Conservation (phyloP, 169 alveolate genomes). For the Neospora caninum region DNA sequence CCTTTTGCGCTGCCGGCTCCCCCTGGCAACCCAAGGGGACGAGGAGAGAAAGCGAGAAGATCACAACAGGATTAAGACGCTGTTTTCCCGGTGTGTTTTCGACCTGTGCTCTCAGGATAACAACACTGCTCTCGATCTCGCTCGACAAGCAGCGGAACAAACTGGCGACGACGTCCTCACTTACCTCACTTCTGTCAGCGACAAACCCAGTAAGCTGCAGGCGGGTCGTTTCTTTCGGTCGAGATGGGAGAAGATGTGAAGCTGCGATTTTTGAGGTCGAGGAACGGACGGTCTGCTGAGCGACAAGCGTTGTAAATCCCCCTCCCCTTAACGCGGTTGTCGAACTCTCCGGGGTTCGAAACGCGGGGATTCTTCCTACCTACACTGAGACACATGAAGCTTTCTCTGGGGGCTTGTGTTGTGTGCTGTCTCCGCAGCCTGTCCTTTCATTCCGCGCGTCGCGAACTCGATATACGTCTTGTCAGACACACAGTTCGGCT, state of each 20-base stretch:
- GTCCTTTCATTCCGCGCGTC: constrained; percentile 56
- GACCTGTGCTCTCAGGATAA: constrained; percentile 9
- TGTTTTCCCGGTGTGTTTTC: too few relatives aligned
- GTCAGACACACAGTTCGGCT: constrained; percentile 61
- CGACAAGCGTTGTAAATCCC: too few relatives aligned
- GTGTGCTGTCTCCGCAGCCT: neutral
- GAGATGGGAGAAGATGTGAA: too few relatives aligned
- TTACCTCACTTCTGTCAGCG: neutral
- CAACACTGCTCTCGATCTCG: constrained; percentile 25
- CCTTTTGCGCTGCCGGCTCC: neutral
- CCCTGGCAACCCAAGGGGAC: too few relatives aligned
- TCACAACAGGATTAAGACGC: too few relatives aligned
- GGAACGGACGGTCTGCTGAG: too few relatives aligned
- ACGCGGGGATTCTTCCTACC: too few relatives aligned
- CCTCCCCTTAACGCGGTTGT: too few relatives aligned
- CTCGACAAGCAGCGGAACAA: neutral
- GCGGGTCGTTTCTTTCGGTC: neutral
- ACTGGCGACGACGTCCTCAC: neutral
- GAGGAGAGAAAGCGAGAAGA: neutral
- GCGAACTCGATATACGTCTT: constrained; percentile 53
- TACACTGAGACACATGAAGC: too few relatives aligned
- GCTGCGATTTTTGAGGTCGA: too few relatives aligned
- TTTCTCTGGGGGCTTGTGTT: neutral
- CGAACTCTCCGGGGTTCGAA: too few relatives aligned
- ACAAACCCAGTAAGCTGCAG: neutral